Percentiles rank a stretch among this genome's conserved stretches.
Evolutionary conservation across 1,284 basidiomycete species (phyloP).

Genomic region (Phaffia rhodozyma): DNA sequence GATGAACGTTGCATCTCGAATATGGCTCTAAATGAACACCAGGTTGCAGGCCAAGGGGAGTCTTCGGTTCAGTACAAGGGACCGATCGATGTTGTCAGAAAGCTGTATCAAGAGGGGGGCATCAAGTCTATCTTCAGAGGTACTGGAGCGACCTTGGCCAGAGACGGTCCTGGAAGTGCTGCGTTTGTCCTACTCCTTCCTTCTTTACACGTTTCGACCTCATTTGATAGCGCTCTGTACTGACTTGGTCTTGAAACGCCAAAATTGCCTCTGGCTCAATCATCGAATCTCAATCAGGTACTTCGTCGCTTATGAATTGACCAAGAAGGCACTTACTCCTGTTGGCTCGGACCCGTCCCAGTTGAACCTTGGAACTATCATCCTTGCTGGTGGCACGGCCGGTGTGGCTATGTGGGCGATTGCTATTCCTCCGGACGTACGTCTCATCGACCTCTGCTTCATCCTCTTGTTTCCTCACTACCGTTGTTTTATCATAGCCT

Average conservation of each 20-base stretch:
- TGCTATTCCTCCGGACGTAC: constrained; percentile 85
- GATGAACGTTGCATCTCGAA: constrained; percentile 8
- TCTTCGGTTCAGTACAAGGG: constrained; percentile 60
- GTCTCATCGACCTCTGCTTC: constrained; percentile 25
- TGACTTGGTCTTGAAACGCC: neutral
- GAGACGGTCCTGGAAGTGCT: constrained; percentile 93
- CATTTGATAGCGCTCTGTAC: neutral
- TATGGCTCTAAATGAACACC: constrained; percentile 7
- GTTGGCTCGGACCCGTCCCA: constrained; percentile 61
- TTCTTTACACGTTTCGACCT: constrained; percentile 21
- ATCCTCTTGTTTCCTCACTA: neutral
- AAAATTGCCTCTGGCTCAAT: too few species aligned
- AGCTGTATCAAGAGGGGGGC: constrained; percentile 91
- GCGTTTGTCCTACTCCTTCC: constrained; percentile 49
- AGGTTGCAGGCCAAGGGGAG: constrained; percentile 76
- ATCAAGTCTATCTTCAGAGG: constrained; percentile 86
- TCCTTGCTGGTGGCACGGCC: constrained; percentile 85
- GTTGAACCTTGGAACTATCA: constrained; percentile 75
- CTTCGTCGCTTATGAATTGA: constrained; percentile 92
- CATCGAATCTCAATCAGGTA: constrained; percentile 46
- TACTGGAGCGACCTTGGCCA: constrained; percentile 76
- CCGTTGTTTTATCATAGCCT: constrained; percentile 11
- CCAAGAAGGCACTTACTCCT: constrained; percentile 70
- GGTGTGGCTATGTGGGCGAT: constrained; percentile 97
- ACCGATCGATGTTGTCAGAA: constrained; percentile 78